Evolutionary conservation across 805 yeast species (phyloP).

Genomic region (Cyberlindnera subsufficiens): DNA sequence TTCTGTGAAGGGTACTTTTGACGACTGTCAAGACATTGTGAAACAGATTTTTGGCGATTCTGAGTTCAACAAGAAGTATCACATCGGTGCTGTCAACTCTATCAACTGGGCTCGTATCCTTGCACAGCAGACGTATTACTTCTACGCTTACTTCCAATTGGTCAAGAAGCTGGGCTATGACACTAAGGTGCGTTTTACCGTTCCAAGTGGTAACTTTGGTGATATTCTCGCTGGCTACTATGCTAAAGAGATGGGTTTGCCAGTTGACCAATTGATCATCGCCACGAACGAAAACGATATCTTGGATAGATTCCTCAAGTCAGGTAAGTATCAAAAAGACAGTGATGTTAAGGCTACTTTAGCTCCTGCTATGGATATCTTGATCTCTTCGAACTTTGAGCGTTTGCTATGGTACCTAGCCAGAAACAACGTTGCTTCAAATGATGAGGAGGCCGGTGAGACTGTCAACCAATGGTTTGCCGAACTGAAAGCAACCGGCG

Average conservation of each 20-base stretch:
- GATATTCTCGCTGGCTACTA: slow-evolving; percentile 95
- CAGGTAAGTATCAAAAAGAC: slow-evolving; percentile 79
- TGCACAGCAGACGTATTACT: slow-evolving; percentile 96
- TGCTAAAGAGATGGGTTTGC: slow-evolving; percentile 94
- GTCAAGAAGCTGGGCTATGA: slow-evolving; percentile 32
- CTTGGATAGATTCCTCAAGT: slow-evolving; percentile 82
- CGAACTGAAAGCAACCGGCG: slow-evolving; percentile 68
- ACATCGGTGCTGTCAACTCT: slow-evolving; percentile 96
- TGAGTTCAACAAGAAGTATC: slow-evolving; percentile 83
- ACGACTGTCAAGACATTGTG: slow-evolving; percentile 96
- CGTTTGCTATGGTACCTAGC: slow-evolving; percentile 93
- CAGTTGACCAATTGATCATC: slow-evolving; percentile 77
- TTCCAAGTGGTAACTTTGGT: slow-evolving; percentile 98
- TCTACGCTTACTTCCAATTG: slow-evolving; percentile 82
- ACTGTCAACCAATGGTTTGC: slow-evolving; percentile 71
- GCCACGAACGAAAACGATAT: slow-evolving; percentile 97
- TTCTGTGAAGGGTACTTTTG: slow-evolving; percentile 94
- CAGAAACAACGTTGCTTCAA: slow-evolving; percentile 53
- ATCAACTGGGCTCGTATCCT: slow-evolving; percentile 99
- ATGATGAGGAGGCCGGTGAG: slow-evolving; percentile 63
- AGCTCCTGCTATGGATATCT: slow-evolving; percentile 98
- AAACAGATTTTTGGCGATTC: slow-evolving; percentile 87
- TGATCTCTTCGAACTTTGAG: slow-evolving; percentile 93
- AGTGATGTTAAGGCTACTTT: slow-evolving; percentile 77
- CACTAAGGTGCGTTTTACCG: slow-evolving; percentile 71